A percentile compares a stretch with the other conserved stretches of the same genome.
These are phyloP conservation scores for Cochlearia excelsa DNA, from an alignment of 345 rosid genomes.

Conservation along the genomic window DNA sequence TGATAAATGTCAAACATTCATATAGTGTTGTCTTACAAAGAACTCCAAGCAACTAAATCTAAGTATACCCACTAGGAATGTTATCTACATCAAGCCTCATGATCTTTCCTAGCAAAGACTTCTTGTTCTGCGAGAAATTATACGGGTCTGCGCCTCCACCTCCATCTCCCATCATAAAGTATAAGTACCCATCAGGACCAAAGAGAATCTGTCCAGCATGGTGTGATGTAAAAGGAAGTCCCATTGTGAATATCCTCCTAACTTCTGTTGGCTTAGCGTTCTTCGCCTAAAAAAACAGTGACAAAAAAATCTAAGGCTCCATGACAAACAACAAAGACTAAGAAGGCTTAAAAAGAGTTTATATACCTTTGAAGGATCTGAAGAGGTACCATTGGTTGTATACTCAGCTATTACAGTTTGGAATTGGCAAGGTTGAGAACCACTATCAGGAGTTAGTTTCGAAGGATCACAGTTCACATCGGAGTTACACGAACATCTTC, in stretches of 20 bases:
- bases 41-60: slow-evolving; percentile 1
- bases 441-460: slow-evolving; percentile 47
- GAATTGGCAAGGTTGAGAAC: slow-evolving; percentile 70
- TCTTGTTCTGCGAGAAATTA: slow-evolving; percentile 87
- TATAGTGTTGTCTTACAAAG: not conserved
- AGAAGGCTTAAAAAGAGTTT: not conserved
- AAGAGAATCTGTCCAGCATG: slow-evolving; percentile 95
- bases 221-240: slow-evolving; percentile 78
- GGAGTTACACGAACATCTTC: slow-evolving; percentile 77
- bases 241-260: slow-evolving; percentile 54
- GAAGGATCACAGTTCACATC: slow-evolving; percentile 84
- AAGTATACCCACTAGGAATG: slow-evolving; percentile 54
- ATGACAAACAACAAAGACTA: not conserved
- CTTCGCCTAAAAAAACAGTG: slow-evolving; percentile 25
- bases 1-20: slow-evolving; percentile 13
- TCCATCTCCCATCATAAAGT: slow-evolving; percentile 95
- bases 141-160: slow-evolving; percentile 76
- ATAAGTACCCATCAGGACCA: slow-evolving; percentile 90
- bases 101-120: slow-evolving; percentile 91
- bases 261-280: slow-evolving; percentile 36
- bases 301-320: not conserved
- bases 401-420: slow-evolving; percentile 68
- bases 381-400: slow-evolving; percentile 51
- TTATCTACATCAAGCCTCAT: slow-evolving; percentile 88
- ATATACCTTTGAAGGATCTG: slow-evolving; percentile 50